Conservation (phyloP, 2,329 filamentous ascomycete species). For the Pseudogymnoascus pannorum region DNA sequence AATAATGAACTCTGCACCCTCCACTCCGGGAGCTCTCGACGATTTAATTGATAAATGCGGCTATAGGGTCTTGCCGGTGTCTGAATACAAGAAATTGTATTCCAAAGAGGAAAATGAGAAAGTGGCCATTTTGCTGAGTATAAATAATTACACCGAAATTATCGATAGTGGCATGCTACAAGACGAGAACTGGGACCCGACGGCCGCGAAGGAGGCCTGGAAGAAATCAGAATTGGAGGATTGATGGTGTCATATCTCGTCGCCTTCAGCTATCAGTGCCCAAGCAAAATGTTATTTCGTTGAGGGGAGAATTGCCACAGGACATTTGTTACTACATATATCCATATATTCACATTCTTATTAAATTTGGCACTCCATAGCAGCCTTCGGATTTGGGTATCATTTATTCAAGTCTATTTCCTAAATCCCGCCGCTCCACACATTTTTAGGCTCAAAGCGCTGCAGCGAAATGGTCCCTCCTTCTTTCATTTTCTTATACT, state of each 20-base stretch:
- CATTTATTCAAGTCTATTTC: background rate
- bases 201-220: background rate
- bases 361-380: background rate
- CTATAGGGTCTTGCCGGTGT: conserved; percentile 17
- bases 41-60: conserved; percentile 15
- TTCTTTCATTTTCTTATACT: conserved; percentile 4
- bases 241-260: background rate
- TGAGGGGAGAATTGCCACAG: background rate
- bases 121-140: conserved; percentile 12
- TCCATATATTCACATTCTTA: background rate
- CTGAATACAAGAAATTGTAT: conserved; percentile 15
- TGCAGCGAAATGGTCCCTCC: background rate
- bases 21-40: background rate
- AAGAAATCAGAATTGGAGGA: background rate
- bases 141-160: conserved; percentile 21
- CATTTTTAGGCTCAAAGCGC: conserved; percentile 1
- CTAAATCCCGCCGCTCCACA: conserved; percentile 2
- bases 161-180: conserved; percentile 14
- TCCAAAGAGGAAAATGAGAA: conserved; percentile 15
- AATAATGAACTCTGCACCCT: conserved; percentile 17
- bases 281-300: background rate
- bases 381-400: background rate
- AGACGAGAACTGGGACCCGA: background rate
- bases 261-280: background rate
- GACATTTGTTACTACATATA: background rate